Conservation (phyloP, 176 grass and related monocot species). For the Hordeum marinum region DNA sequence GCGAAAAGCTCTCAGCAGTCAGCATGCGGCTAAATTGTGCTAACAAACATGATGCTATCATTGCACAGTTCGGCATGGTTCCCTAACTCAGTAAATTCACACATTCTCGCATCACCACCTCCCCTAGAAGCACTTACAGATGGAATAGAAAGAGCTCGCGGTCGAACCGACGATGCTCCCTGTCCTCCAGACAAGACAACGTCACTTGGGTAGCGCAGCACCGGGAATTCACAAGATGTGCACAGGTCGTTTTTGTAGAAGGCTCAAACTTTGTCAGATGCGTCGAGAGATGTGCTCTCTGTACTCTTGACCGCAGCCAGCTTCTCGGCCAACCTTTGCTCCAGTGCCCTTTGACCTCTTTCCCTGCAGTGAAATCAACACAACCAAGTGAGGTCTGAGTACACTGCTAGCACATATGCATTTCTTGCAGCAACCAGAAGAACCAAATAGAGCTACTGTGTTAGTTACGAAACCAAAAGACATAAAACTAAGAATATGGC, state of each 20-base stretch:
- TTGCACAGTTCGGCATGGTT: background rate
- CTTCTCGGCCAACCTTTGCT: conserved; percentile 94
- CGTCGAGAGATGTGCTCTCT: conserved; percentile 34
- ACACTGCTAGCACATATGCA: background rate
- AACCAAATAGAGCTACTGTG: background rate
- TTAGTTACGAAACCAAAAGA: background rate
- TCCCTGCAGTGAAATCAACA: conserved; percentile 48
- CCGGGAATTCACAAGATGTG: conserved; percentile 21
- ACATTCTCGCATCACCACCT: background rate
- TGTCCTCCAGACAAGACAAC: conserved; percentile 1
- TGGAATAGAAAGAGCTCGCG: background rate
- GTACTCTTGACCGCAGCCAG: conserved; percentile 35
- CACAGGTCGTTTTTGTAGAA: background rate
- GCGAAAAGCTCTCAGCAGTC: background rate
- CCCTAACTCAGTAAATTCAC: background rate
- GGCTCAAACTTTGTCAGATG: conserved; percentile 70
- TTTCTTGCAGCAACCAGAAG: background rate
- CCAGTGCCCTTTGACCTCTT: conserved; percentile 91
- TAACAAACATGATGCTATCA: background rate
- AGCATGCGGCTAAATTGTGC: conserved; percentile 3
- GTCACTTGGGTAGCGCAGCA: background rate
- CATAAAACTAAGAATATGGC: background rate
- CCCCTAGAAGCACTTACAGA: conserved; percentile 4
- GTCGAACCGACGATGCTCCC: background rate
- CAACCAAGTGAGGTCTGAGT: background rate